These are phyloP conservation scores for Kodamaea restingae DNA, from an alignment of 805 yeast genomes.

Conservation along the genomic window DNA sequence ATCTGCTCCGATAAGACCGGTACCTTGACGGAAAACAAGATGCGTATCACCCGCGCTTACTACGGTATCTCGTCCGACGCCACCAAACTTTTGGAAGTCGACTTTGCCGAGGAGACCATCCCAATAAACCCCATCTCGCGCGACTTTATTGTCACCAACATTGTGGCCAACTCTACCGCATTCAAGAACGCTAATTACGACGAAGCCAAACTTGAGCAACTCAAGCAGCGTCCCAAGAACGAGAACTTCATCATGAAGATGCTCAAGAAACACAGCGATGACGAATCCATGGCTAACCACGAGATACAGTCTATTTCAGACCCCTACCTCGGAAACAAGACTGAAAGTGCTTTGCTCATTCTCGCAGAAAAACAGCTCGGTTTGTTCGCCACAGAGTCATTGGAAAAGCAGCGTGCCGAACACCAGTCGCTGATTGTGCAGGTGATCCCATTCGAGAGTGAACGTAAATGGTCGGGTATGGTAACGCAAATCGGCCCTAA, in stretches of 20 bases:
- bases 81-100: conserved; percentile 38
- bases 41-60: conserved; percentile 82
- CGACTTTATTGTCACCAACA: conserved; percentile 46
- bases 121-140: conserved; percentile 20
- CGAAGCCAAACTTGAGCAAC: conserved; percentile 24
- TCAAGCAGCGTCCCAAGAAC: conserved; percentile 27
- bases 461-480: conserved; percentile 89
- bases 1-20: conserved; percentile 98
- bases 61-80: conserved; percentile 44
- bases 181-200: conserved; percentile 62
- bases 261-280: conserved; percentile 11
- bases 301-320: conserved; percentile 33
- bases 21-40: conserved; percentile 87
- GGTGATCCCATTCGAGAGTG: conserved; percentile 85
- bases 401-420: conserved; percentile 39
- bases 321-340: conserved; percentile 84
- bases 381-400: conserved; percentile 35
- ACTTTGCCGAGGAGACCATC: conserved; percentile 15
- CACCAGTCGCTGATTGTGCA: conserved; percentile 47
- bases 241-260: conserved; percentile 27
- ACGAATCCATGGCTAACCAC: conserved; percentile 12
- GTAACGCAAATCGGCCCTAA: conserved; percentile 46
- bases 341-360: conserved; percentile 82
- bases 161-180: conserved; percentile 81
- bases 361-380: conserved; percentile 59